Evolutionary conservation across 371 early-diverging fungal species (phyloP), one percentile per base, ranked within the genome.

Genomic region (Gilbertella persicaria): DNA sequence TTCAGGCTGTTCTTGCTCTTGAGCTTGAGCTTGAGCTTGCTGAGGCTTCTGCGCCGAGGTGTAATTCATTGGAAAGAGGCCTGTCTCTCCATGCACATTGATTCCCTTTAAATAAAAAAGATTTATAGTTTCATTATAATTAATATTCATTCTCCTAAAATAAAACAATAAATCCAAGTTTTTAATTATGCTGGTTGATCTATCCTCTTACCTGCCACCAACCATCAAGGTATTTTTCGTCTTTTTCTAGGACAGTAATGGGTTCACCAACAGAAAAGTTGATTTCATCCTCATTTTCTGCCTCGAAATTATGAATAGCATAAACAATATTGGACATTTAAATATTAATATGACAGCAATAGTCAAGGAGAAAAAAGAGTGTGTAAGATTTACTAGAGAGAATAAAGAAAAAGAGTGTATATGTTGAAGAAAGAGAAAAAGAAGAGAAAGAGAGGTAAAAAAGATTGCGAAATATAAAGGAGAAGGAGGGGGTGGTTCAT

Each of bases 211-310:
- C 90, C 84, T 85, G 81, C 90, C 90, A 93, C 93, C 93, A 93
- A 25, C 92, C 92, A 66, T 93, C 93, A 19, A 78, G 73, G 61
- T 84, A 91, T 38, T 82, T 71, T 30, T 90, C 91, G 64, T 93
- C 93, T 58, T 79, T 81, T 60, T 90, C 89, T 16, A 90, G 60
- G 3, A 93, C 90, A 19, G 83, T 56, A 13, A 93, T 80, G 20
- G 87, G 79, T 46, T 91, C 91, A 19, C 86, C 89, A 21, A 74
- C 66, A 35, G 65, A 55, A 57, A 93, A 87, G 24, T 80, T 64
- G 37, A 93, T 83, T 57, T 93, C 93, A 62, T 92, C 92, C 40
- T 83, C 84, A 46, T 88, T 86, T 60, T 87, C 89, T 38, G 87
- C 85, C 51, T 72, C 71, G 51, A 84, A 87, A 37, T 83, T 72